Conservation (phyloP, 2,329 filamentous ascomycete species). For the Blastomyces parvus region DNA sequence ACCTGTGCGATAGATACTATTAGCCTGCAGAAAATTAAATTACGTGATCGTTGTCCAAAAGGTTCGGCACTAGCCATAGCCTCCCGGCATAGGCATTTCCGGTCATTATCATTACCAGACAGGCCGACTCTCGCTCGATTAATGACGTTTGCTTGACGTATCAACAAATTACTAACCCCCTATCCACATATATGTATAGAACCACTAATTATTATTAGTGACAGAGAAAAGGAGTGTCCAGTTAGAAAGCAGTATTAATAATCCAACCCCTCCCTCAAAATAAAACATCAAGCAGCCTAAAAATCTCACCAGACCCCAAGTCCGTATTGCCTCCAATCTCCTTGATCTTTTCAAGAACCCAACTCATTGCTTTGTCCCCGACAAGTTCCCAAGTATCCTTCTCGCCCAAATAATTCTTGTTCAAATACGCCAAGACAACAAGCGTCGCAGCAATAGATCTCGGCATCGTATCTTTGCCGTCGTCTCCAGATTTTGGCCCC, state of each 20-base stretch:
- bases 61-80: too few relatives aligned
- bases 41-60: too few relatives aligned
- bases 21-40: too few relatives aligned
- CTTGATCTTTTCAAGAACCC: constrained; percentile 24
- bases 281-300: neutral
- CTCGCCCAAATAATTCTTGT: constrained; percentile 36
- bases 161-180: too few relatives aligned
- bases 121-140: too few relatives aligned
- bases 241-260: neutral
- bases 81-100: too few relatives aligned
- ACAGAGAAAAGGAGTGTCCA: too few relatives aligned
- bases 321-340: constrained; percentile 3
- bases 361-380: constrained; percentile 49
- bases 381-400: constrained; percentile 56
- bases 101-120: too few relatives aligned
- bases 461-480: constrained; percentile 10
- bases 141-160: too few relatives aligned
- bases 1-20: too few relatives aligned
- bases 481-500: constrained; percentile 5
- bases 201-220: too few relatives aligned
- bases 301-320: neutral
- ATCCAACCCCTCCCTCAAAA: neutral
- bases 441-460: constrained; percentile 24
- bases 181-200: too few relatives aligned
- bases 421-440: constrained; percentile 43